These are phyloP conservation scores for Cicer cuneatum DNA, from an alignment of 306 rosid genomes.

Conservation along the genomic window DNA sequence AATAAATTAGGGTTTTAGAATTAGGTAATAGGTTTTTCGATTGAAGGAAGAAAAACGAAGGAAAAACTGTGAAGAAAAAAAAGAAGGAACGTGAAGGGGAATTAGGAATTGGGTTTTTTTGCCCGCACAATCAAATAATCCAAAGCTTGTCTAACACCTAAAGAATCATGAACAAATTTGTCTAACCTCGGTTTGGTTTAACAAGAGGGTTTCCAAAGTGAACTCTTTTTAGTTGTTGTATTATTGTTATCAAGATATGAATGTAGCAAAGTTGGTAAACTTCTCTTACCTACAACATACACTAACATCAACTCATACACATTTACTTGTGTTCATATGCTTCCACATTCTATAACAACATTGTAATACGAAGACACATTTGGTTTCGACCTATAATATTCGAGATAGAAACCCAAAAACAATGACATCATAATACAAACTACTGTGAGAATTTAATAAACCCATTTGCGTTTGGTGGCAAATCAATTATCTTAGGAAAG, in stretches of 20 bases:
- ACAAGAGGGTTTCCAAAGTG: conserved; percentile 62
- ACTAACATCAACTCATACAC: conserved; percentile 63
- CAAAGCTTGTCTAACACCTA: conserved; percentile 65
- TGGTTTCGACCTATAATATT: conserved; percentile 38
- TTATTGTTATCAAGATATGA: conserved; percentile 69
- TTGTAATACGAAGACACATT: conserved; percentile 59
- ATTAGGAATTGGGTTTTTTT: too few relatives aligned
- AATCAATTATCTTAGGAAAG: conserved; percentile 64
- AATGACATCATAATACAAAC: conserved; percentile 47
- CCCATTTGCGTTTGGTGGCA: conserved; percentile 46
- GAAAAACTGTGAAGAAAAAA: too few relatives aligned
- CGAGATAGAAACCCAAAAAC: conserved; percentile 57
- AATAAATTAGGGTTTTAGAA: too few relatives aligned
- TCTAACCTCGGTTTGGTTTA: conserved; percentile 89
- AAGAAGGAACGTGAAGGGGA: too few relatives aligned
- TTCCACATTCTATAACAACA: conserved; percentile 86
- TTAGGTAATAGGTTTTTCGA: too few relatives aligned
- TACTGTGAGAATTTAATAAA: conserved; percentile 31
- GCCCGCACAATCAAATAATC: conserved; percentile 79
- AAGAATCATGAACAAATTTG: conserved; percentile 65
- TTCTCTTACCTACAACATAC: conserved; percentile 31
- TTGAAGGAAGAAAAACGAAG: too few relatives aligned
- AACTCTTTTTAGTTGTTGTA: conserved; percentile 45
- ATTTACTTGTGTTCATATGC: conserved; percentile 75
- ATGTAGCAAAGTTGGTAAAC: conserved; percentile 64